Evolutionary conservation across 2,329 filamentous ascomycete genomes (phyloP).

Genomic region (Curvularia spicifera): DNA sequence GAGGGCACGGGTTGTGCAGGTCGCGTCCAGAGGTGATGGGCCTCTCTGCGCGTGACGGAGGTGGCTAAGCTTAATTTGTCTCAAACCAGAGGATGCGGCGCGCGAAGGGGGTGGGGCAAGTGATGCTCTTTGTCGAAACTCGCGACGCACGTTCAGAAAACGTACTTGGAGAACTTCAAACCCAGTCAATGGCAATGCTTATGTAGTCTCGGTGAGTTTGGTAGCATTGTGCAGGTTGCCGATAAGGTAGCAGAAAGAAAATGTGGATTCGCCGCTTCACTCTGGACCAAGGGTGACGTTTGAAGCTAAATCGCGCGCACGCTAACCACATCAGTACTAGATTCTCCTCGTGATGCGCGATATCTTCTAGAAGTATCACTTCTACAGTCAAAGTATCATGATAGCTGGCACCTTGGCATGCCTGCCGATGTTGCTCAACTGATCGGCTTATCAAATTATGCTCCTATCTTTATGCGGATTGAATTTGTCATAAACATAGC

Average conservation of each 20-base stretch:
- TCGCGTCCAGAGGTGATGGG: constrained; percentile 3
- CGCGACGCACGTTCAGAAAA: constrained; percentile 1
- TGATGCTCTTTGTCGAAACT: constrained; percentile 5
- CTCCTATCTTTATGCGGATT: background rate
- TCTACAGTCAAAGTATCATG: background rate
- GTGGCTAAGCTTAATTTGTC: constrained; percentile 12
- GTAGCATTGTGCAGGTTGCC: constrained; percentile 5
- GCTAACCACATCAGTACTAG: constrained; percentile 22
- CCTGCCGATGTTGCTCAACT: background rate
- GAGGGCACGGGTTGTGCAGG: constrained; percentile 7
- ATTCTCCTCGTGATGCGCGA: background rate
- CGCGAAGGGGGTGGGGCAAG: constrained; percentile 10
- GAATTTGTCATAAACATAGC: background rate
- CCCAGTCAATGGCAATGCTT: background rate
- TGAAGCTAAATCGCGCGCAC: constrained; percentile 12
- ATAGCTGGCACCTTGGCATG: background rate
- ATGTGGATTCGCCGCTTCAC: constrained; percentile 7
- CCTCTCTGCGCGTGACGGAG: background rate
- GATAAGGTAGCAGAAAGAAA: constrained; percentile 23
- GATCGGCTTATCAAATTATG: background rate
- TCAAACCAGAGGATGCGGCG: constrained; percentile 6
- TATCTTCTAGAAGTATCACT: background rate
- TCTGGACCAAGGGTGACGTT: constrained; percentile 11
- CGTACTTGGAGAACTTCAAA: background rate
- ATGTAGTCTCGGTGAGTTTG: constrained; percentile 7